These are phyloP conservation scores for Chlorella vulgaris DNA, from an alignment of 139 green algal species.

Conservation along the genomic window DNA sequence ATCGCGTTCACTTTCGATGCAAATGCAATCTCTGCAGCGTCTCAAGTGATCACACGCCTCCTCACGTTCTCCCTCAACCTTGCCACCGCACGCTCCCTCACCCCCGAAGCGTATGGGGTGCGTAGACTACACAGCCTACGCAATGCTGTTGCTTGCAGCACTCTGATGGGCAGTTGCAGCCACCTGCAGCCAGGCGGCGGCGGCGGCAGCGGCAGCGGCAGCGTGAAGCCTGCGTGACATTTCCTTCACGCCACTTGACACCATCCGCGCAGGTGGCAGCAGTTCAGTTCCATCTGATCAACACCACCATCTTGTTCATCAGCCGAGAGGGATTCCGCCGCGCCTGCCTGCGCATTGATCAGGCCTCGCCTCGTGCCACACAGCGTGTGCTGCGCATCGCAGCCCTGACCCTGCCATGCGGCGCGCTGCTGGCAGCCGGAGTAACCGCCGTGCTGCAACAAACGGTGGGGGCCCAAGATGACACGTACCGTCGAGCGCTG, in stretches of 20 bases:
- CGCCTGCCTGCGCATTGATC: conserved; percentile 72
- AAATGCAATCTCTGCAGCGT: conserved; percentile 64
- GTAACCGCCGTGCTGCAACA: conserved; percentile 47
- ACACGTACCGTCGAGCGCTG: conserved; percentile 54
- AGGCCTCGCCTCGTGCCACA: background rate
- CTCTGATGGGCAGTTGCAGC: too few relatives aligned
- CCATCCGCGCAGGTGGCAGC: conserved; percentile 72
- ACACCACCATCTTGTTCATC: conserved; percentile 86
- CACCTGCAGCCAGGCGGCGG: background rate
- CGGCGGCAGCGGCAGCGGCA: background rate
- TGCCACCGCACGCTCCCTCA: conserved; percentile 69
- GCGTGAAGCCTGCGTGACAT: background rate
- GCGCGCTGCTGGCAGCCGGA: conserved; percentile 43
- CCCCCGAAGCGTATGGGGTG: conserved; percentile 83
- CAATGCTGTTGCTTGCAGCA: too few relatives aligned
- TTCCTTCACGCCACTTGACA: too few relatives aligned
- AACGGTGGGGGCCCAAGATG: background rate
- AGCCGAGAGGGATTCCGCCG: conserved; percentile 86
- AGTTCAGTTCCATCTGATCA: conserved; percentile 93
- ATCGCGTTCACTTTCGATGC: background rate
- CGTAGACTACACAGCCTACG: background rate
- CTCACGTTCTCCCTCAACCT: conserved; percentile 90
- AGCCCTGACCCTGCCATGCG: conserved; percentile 56
- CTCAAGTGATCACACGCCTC: conserved; percentile 76
- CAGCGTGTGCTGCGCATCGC: conserved; percentile 24